Conservation (phyloP, 331 rosid species). For the Malus hybrid region DNA sequence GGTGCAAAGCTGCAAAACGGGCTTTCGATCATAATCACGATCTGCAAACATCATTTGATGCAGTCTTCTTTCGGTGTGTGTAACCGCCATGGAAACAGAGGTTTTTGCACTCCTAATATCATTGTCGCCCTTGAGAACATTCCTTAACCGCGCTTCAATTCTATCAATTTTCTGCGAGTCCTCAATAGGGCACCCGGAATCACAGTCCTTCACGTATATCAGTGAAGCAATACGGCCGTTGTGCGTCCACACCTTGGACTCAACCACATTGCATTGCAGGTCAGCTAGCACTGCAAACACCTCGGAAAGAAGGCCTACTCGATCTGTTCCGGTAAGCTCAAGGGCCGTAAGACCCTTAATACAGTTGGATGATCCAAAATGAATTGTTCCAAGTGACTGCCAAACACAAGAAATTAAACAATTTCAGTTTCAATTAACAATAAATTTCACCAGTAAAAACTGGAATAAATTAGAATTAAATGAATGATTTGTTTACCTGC, state of each 20-base stretch:
- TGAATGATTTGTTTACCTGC: constrained; percentile 43
- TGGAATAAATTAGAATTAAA: neutral
- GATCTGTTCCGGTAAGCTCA: constrained; percentile 84
- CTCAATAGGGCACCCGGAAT: constrained; percentile 64
- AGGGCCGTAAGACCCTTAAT: constrained; percentile 53
- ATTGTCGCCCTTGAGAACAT: constrained; percentile 77
- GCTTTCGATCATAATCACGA: constrained; percentile 76
- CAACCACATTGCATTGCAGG: constrained; percentile 85
- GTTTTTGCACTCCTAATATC: constrained; percentile 80
- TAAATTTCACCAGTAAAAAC: neutral
- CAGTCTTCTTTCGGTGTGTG: constrained; percentile 75
- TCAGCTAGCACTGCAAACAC: constrained; percentile 87
- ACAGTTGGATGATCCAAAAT: constrained; percentile 27
- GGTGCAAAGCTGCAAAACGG: constrained; percentile 33
- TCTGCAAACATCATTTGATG: constrained; percentile 95
- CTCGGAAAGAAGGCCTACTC: constrained; percentile 89
- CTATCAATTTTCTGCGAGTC: constrained; percentile 55
- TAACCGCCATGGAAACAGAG: constrained; percentile 56
- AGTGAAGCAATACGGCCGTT: constrained; percentile 87
- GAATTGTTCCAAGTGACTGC: constrained; percentile 74
- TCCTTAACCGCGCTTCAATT: constrained; percentile 69
- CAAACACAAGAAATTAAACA: neutral
- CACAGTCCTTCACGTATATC: constrained; percentile 55
- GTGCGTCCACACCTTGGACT: constrained; percentile 95
- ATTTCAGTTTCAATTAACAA: constrained; percentile 1